Conservation (phyloP, 768 basidiomycete species). For the Mycena polygramma region DNA sequence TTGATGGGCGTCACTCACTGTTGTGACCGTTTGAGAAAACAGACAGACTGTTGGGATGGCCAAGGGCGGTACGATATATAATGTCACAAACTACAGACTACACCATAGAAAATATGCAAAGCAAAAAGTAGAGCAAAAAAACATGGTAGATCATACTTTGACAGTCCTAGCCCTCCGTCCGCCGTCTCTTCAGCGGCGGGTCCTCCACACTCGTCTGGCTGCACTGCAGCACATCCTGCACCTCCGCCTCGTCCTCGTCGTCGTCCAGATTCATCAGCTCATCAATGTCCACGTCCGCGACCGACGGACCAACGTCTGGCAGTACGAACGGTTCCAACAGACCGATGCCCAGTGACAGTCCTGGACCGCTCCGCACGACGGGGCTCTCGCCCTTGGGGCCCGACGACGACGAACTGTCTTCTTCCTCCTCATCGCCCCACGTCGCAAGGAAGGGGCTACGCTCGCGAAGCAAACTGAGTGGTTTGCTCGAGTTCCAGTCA, state of each 20-base stretch:
- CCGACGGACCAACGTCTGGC: constrained; percentile 49
- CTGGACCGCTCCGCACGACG: constrained; percentile 57
- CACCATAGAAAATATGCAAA: neutral
- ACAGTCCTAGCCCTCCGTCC: neutral
- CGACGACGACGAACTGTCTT: constrained; percentile 45
- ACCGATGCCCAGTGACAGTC: constrained; percentile 61
- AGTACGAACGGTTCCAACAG: constrained; percentile 69
- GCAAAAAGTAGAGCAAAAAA: constrained; percentile 20
- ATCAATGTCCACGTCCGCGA: constrained; percentile 49
- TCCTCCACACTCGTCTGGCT: constrained; percentile 25
- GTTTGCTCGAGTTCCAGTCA: constrained; percentile 49
- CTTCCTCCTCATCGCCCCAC: constrained; percentile 25
- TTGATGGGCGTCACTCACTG: constrained; percentile 22
- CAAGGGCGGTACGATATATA: neutral
- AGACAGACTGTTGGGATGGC: neutral
- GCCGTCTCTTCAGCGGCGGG: constrained; percentile 34
- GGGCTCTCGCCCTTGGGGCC: constrained; percentile 65
- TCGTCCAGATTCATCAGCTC: constrained; percentile 45
- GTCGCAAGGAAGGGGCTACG: constrained; percentile 36
- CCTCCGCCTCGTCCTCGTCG: constrained; percentile 47
- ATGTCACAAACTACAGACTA: constrained; percentile 2
- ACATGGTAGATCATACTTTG: constrained; percentile 20
- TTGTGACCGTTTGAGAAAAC: constrained; percentile 2
- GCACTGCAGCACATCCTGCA: constrained; percentile 32
- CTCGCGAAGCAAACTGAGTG: constrained; percentile 24